A percentile compares a stretch with the other conserved stretches of the same genome.
Conservation (phyloP, 129 eudicot species). For the Pseudognaphalium luteoalbum region DNA sequence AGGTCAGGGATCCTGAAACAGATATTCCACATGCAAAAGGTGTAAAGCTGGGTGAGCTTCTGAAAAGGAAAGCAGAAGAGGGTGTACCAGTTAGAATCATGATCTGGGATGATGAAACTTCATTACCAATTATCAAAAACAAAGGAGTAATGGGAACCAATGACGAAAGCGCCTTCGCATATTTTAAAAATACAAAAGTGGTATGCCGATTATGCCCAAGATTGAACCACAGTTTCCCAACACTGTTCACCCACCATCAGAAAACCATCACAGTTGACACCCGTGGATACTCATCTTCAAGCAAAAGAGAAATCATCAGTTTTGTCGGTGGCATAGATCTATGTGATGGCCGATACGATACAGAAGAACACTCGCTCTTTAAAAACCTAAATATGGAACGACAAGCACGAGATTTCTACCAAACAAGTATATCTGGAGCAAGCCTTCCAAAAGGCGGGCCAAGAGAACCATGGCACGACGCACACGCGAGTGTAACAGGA, state of each 20-base stretch:
- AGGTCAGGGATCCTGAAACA: constrained; percentile 83
- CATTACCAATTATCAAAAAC: constrained; percentile 79
- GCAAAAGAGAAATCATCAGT: constrained; percentile 65
- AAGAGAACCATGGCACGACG: constrained; percentile 96
- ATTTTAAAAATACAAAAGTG: constrained; percentile 79
- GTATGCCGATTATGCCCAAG: constrained; percentile 74
- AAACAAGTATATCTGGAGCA: constrained; percentile 75
- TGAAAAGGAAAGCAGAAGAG: constrained; percentile 89
- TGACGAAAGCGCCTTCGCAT: constrained; percentile 72
- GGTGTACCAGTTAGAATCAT: constrained; percentile 86
- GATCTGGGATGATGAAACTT: constrained; percentile 95
- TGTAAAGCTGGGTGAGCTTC: constrained; percentile 70
- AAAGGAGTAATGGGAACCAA: constrained; percentile 86
- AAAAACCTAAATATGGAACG: constrained; percentile 66
- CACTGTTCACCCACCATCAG: constrained; percentile 87
- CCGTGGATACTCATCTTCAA: constrained; percentile 47
- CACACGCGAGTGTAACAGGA: constrained; percentile 77
- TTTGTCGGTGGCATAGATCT: constrained; percentile 87
- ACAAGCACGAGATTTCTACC: constrained; percentile 79
- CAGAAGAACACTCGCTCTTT: constrained; percentile 82
- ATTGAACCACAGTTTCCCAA: constrained; percentile 68
- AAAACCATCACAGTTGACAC: constrained; percentile 81
- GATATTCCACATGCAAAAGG: constrained; percentile 84
- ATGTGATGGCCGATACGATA: constrained; percentile 88
- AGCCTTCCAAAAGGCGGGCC: constrained; percentile 85